Conservation (phyloP, 164 flowering plant genomes). For the Buxus sempervirens region DNA sequence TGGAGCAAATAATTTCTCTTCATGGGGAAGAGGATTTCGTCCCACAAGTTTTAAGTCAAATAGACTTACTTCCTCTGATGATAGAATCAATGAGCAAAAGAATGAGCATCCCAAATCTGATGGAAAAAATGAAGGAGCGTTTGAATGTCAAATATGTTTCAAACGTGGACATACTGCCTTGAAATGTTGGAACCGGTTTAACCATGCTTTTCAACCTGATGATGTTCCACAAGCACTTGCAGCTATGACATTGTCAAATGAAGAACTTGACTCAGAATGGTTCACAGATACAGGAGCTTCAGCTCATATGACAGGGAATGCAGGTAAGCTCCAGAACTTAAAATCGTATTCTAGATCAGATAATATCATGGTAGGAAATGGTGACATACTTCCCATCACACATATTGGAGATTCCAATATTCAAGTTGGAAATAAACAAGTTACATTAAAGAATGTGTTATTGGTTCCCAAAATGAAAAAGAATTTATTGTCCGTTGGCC, state of each 20-base stretch:
- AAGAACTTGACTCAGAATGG: slow-evolving; percentile 5
- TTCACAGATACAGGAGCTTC: neutral
- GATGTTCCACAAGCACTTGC: neutral
- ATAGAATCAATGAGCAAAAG: no score
- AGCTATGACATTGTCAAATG: neutral
- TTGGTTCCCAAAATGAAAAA: slow-evolving; percentile 4
- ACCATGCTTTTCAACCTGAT: neutral
- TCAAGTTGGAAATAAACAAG: neutral
- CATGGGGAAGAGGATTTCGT: no score
- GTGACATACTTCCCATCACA: neutral
- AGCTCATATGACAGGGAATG: neutral
- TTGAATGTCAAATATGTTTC: neutral
- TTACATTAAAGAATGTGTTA: neutral
- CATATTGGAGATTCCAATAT: neutral
- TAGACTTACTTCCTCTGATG: no score
- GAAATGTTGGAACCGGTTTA: neutral
- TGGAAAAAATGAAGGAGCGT: no score
- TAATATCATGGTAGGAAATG: neutral
- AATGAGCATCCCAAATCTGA: no score
- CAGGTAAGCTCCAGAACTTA: neutral
- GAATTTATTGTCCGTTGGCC: neutral
- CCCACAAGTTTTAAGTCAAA: no score
- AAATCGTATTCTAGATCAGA: neutral
- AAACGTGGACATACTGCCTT: neutral
- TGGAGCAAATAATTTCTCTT: no score